Evolutionary conservation across 2,329 filamentous ascomycete species (phyloP).

Genomic region (Capronia coronata): DNA sequence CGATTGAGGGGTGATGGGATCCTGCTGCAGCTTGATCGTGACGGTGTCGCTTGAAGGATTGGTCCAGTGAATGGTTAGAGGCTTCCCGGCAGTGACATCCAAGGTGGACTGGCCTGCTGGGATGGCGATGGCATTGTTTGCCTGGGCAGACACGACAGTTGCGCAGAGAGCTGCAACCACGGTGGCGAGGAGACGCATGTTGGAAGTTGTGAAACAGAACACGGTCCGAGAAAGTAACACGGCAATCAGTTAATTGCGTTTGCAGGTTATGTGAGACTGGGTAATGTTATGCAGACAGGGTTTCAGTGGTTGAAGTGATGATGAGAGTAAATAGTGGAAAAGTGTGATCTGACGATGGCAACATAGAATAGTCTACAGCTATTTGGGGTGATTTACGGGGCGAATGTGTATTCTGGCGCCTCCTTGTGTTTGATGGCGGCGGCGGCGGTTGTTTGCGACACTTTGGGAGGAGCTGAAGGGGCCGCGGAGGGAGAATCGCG

Average conservation of each 20-base stretch:
- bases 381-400: background rate
- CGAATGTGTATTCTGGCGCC: background rate
- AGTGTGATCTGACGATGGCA: background rate
- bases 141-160: slow-evolving; percentile 39
- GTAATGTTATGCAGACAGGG: background rate
- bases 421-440: background rate
- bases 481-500: too few species aligned
- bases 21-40: slow-evolving; percentile 45
- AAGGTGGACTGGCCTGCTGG: slow-evolving; percentile 36
- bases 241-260: background rate
- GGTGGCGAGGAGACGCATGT: slow-evolving; percentile 43
- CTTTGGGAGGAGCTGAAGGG: background rate
- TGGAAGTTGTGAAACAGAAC: slow-evolving; percentile 25
- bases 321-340: background rate
- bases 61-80: slow-evolving; percentile 44
- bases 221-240: background rate
- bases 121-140: slow-evolving; percentile 45
- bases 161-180: slow-evolving; percentile 42
- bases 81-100: slow-evolving; percentile 42
- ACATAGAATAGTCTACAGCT: background rate
- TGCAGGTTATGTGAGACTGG: background rate
- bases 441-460: background rate
- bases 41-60: slow-evolving; percentile 46
- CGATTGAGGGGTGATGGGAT: slow-evolving; percentile 35
- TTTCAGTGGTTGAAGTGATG: background rate